Evolutionary conservation across 2,329 filamentous ascomycete genomes (phyloP), one percentile per base, ranked within the genome.

Genomic region (Nothophoma quercina): DNA sequence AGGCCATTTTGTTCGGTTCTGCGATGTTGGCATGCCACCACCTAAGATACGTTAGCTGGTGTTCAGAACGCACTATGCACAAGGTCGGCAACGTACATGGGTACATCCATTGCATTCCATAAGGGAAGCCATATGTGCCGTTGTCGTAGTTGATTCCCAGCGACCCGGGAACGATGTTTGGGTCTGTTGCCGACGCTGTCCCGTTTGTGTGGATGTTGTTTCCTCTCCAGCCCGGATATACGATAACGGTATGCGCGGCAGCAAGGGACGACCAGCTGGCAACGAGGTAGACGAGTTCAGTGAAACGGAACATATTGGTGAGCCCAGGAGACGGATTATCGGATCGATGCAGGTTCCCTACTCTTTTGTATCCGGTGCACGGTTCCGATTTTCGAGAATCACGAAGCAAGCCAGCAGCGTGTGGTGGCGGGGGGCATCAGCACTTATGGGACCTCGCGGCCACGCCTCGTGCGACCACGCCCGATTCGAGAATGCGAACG

Each of bases 81-180:
- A 25, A 15, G 15, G 19, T 12, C 8, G 26, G 7, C 18, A 25
- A 79, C 90, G 78, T 80, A 96, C 92, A 97, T 75, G 93, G 92
- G 79, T 96, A 96, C 73, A 88, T 86, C 92, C 92, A 97, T 79
- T 96, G 89, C 90, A 95, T 93, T 77, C 92, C 93, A 63, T 90
- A 96, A 1, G 92, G 92, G 64, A 85, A 95, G 0, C 77, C 69
- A 15, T 71, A 67, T 13, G 78, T 77, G 18, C 75, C 77, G 46
- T 81, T 81, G 15, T 64, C 56, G 28, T 69, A 72, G 48, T 74
- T 77, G 22, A 76, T 78, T 5, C 81, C 81, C 4, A 86, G 63
- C 7, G 76, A 73, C 10, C 71, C 70, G 1, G 75, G 69, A 13
- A 73, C 70, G 32, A 75, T 64, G 40, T 8, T 68, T 19, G 44